Evolutionary conservation across 2,329 filamentous ascomycete species (phyloP).

Genomic region (Aspergillus udagawae): DNA sequence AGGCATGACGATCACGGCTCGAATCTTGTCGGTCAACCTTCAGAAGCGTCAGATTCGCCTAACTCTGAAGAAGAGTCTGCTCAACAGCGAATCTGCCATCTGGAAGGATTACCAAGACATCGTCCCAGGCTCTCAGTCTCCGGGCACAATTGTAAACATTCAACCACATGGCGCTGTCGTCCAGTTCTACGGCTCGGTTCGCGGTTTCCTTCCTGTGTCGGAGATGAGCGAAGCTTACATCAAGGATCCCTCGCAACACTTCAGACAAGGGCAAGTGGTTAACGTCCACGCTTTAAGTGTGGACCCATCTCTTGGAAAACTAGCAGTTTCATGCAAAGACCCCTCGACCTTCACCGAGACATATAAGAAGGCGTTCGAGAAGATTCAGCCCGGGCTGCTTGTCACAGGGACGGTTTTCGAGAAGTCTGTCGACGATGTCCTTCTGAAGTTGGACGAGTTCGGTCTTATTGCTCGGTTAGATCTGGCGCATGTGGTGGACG

Average conservation of each 20-base stretch:
- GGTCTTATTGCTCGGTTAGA: conserved; percentile 75
- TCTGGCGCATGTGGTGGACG: conserved; percentile 78
- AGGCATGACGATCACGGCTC: conserved; percentile 75
- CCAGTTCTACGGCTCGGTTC: conserved; percentile 82
- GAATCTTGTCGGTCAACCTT: conserved; percentile 75
- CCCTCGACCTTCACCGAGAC: conserved; percentile 73
- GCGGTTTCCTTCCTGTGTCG: conserved; percentile 83
- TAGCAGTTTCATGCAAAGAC: conserved; percentile 92
- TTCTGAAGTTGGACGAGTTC: conserved; percentile 69
- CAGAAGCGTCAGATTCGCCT: conserved; percentile 75
- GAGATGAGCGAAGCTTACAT: conserved; percentile 99
- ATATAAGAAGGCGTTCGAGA: conserved; percentile 68
- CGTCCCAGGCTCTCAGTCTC: conserved; percentile 68
- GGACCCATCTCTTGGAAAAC: conserved; percentile 63
- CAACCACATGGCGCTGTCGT: conserved; percentile 76
- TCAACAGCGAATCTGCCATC: conserved; percentile 80
- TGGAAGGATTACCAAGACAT: conserved; percentile 76
- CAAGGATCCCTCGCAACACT: conserved; percentile 81
- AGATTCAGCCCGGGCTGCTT: conserved; percentile 67
- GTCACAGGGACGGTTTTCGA: conserved; percentile 78
- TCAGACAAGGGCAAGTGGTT: conserved; percentile 84
- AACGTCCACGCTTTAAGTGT: conserved; percentile 84
- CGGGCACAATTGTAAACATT: conserved; percentile 83
- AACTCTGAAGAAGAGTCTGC: conserved; percentile 88
- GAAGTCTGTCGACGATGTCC: conserved; percentile 71